Evolutionary conservation across 371 early-diverging fungal species (phyloP).

Genomic region (Mucor velutinosus): DNA sequence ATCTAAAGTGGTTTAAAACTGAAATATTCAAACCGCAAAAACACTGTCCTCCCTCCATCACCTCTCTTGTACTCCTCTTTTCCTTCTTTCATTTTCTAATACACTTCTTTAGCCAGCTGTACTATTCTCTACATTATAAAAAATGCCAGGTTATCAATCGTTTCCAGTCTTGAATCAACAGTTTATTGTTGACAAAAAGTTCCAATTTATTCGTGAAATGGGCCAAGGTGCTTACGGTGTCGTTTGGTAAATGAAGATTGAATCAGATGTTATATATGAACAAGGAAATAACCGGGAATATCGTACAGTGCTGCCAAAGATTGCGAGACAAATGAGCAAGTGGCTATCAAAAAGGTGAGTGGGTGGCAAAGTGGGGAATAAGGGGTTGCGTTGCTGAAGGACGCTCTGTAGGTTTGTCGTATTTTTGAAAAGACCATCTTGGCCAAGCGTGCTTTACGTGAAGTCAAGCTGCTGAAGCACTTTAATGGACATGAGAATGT

Average conservation of each 20-base stretch:
- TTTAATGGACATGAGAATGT: conserved; percentile 93
- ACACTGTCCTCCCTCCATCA: not conserved
- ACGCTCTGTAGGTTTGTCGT: conserved; percentile 40
- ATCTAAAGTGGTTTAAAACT: not conserved
- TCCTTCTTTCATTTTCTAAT: not conserved
- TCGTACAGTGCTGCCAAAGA: conserved; percentile 74
- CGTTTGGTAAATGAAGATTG: conserved; percentile 65
- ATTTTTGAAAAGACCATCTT: conserved; percentile 83
- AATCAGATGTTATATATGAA: not conserved
- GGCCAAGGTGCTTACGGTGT: conserved; percentile 95
- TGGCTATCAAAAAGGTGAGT: conserved; percentile 90
- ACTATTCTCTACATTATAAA: not conserved
- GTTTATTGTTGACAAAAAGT: conserved; percentile 75
- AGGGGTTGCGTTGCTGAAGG: not conserved
- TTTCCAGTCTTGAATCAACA: conserved; percentile 71
- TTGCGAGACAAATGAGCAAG: conserved; percentile 78
- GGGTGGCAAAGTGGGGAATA: not conserved
- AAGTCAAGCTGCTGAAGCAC: conserved; percentile 87
- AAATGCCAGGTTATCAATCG: conserved; percentile 57
- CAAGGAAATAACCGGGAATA: not conserved
- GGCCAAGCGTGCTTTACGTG: conserved; percentile 86
- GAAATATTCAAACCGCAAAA: not conserved
- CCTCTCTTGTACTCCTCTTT: not conserved
- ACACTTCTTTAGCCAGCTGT: not conserved
- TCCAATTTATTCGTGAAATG: conserved; percentile 83